Evolutionary conservation across 768 basidiomycete species (phyloP), one percentile per base, ranked within the genome.

Genomic region (Lactarius vividus): DNA sequence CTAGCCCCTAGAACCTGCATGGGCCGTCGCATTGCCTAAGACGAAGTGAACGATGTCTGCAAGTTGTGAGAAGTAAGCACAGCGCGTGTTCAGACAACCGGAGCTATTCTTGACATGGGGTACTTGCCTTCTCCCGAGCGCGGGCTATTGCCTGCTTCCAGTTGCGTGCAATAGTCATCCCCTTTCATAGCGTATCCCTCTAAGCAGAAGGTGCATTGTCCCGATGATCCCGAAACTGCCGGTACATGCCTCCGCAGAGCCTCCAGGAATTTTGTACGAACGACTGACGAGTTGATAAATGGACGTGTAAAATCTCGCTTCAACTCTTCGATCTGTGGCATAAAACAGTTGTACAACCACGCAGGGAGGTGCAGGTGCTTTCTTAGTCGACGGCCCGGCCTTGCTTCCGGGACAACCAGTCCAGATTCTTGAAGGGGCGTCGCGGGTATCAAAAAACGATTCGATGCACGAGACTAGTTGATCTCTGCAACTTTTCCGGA

Each of bases 71-170:
- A 49, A 37, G 35, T 37, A 37, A 37, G 35, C 35, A 26, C 46
- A 49, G 5, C 46, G 4, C 11, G 23, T 11, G 8, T 49, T 26
- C 23, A 49, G 23, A 23, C 10, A 23, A 23, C 46, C 11, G 15
- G 49, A 23, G 23, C 23, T 13, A 46, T n/a, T 49, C 49, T 13
- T 2, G 49, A 35, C 49, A 23, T 4, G 26, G 35, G 10, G 1
- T 20, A 33, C 61, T 54, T 31, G 61, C 11, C 28, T 54, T 49
- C 28, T 62, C 46, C 46, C 35, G 54, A 44, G 35, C 54, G 16
- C 26, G 26, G 23, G 26, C 11, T 26, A 52, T 52, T 52, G 23
- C 13, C 49, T 15, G 23, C 26, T 52, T 52, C 49, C 26, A 52
- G 11, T 52, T 52, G 5, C 26, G 15, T 26, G 26, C 49, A 52